Conservation (phyloP, 1,139 yeast genomes). For the Arxiozyma heterogenica region DNA sequence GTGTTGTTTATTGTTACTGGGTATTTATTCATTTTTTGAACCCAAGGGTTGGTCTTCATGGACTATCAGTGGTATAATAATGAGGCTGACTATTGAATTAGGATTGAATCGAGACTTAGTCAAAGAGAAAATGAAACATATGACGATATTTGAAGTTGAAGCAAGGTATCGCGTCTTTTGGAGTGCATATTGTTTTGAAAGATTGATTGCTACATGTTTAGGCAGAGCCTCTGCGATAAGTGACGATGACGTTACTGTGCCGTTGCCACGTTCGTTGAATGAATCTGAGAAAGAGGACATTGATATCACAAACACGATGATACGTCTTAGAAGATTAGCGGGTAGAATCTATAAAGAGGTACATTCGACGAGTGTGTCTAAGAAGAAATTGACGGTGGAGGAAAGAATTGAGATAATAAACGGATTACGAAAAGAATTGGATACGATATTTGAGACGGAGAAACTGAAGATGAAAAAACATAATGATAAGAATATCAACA, state of each 20-base stretch:
- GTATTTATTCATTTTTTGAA: slow-evolving; percentile 40
- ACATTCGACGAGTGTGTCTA: slow-evolving; percentile 36
- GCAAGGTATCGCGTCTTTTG: slow-evolving; percentile 40
- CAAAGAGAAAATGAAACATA: slow-evolving; percentile 20
- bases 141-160: slow-evolving; percentile 33
- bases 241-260: slow-evolving; percentile 40
- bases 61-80: slow-evolving; percentile 41
- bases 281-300: slow-evolving; percentile 36
- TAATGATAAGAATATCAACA: slow-evolving; percentile 15
- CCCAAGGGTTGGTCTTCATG: slow-evolving; percentile 39
- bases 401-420: slow-evolving; percentile 29
- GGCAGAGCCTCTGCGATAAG: slow-evolving; percentile 40
- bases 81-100: slow-evolving; percentile 36
- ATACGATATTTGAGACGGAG: slow-evolving; percentile 35
- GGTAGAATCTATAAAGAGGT: slow-evolving; percentile 36
- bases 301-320: slow-evolving; percentile 35
- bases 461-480: slow-evolving; percentile 19
- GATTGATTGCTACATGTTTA: slow-evolving; percentile 37
- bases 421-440: slow-evolving; percentile 35
- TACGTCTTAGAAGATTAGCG: slow-evolving; percentile 36
- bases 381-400: slow-evolving; percentile 23
- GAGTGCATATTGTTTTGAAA: slow-evolving; percentile 43
- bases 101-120: slow-evolving; percentile 37
- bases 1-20: slow-evolving; percentile 35
- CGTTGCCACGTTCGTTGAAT: slow-evolving; percentile 34